These are phyloP conservation scores for Penicillium alfredii DNA, from an alignment of 495 filamentous ascomycete genomes.

Conservation along the genomic window DNA sequence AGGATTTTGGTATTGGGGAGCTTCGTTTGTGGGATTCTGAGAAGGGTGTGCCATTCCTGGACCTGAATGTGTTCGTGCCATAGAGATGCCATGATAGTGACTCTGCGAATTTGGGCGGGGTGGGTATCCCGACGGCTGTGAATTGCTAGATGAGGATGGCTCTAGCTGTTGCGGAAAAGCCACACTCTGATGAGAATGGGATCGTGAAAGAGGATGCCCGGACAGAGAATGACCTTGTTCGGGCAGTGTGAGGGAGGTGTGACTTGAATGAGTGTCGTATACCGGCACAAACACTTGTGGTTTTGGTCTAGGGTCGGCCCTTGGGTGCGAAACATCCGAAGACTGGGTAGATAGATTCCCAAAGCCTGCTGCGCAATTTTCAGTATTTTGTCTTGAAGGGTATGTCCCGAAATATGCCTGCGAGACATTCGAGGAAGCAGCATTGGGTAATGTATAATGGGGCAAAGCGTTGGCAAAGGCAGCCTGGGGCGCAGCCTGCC, in stretches of 20 bases:
- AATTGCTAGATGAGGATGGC: too few relatives aligned
- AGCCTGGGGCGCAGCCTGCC: conserved; percentile 9
- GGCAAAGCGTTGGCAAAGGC: background rate
- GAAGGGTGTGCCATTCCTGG: background rate
- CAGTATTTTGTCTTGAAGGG: conserved; percentile 4
- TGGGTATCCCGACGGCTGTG: conserved; percentile 10
- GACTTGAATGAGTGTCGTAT: too few relatives aligned
- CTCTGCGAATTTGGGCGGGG: conserved; percentile 3
- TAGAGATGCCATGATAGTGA: conserved; percentile 11
- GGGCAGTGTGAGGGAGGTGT: too few relatives aligned
- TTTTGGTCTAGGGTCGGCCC: too few relatives aligned
- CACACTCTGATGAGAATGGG: conserved; percentile 11
- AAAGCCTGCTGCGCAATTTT: conserved; percentile 3
- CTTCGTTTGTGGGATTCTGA: background rate
- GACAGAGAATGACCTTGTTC: background rate
- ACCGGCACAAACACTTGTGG: too few relatives aligned
- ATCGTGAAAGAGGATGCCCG: conserved; percentile 5
- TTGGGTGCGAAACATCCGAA: conserved; percentile 3
- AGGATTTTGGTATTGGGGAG: conserved; percentile 13
- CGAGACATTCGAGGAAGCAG: conserved; percentile 1
- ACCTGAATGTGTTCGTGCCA: conserved; percentile 10
- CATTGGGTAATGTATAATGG: background rate
- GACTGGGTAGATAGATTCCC: conserved; percentile 1
- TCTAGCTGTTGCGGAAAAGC: background rate
- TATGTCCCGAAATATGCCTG: conserved; percentile 9